phyloP scores from a whole-genome alignment of 805 yeast species.

The Pichia californica region DNA sequence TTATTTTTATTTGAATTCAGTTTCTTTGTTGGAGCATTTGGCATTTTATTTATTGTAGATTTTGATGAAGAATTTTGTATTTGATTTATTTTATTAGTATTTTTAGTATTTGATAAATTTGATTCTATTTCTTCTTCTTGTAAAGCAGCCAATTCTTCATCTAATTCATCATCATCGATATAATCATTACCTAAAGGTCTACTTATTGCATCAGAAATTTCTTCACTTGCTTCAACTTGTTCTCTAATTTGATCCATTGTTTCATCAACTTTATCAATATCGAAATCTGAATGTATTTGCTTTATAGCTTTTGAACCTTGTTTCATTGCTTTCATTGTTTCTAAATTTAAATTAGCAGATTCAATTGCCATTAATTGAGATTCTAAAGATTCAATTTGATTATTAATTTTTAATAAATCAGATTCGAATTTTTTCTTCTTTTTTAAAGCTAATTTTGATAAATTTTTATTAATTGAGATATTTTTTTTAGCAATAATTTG shows the following conservation, averaged over 20 bases:
- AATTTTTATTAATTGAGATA: constrained; percentile 59
- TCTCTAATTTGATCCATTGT: constrained; percentile 98
- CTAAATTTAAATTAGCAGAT: constrained; percentile 91
- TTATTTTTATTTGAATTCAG: constrained; percentile 32
- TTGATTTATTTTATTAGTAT: constrained; percentile 4
- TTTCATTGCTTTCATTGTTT: constrained; percentile 98
- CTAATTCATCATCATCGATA: constrained; percentile 87
- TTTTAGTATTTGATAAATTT: constrained; percentile 11
- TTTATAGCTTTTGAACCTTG: constrained; percentile 97
- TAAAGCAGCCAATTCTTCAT: constrained; percentile 82
- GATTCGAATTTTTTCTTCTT: constrained; percentile 77
- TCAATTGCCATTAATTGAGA: constrained; percentile 87
- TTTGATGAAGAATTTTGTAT: constrained; percentile 7
- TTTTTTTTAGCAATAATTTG: constrained; percentile 74
- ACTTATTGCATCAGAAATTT: constrained; percentile 92
- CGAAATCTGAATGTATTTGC: constrained; percentile 88
- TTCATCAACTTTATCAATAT: constrained; percentile 93
- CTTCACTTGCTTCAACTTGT: constrained; percentile 91
- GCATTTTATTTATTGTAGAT: constrained; percentile 29
- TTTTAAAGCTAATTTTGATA: constrained; percentile 82
- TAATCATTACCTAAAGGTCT: constrained; percentile 81
- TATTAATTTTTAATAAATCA: constrained; percentile 72
- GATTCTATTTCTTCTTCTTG: constrained; percentile 71
- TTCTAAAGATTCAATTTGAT: constrained; percentile 85
- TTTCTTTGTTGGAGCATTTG: constrained; percentile 40